Evolutionary conservation across 2,329 filamentous ascomycete species (phyloP).

Genomic region (Claviceps monticola): DNA sequence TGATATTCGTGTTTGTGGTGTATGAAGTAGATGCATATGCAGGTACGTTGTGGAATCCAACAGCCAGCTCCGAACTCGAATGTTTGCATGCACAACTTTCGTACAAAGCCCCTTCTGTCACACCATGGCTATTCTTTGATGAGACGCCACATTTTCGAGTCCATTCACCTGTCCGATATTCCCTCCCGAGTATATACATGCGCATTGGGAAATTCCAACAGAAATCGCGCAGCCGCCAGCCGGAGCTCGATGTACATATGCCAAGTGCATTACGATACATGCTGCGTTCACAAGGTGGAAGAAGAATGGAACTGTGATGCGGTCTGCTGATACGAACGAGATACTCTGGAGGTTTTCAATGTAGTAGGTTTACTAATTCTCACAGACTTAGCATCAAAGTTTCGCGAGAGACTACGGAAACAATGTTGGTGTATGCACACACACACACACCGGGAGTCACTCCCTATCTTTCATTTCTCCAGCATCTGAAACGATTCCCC

Average conservation of each 20-base stretch:
- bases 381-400: neutral
- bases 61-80: no score
- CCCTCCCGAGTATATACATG: conserved; percentile 18
- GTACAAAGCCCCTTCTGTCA: neutral
- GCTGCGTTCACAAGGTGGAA: conserved; percentile 8
- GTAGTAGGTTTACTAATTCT: conserved; percentile 20
- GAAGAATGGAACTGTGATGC: conserved; percentile 16
- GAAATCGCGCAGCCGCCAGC: conserved; percentile 36
- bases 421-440: no score
- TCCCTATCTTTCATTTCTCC: conserved; percentile 31
- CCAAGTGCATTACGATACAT: conserved; percentile 30
- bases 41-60: no score
- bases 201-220: conserved; percentile 28
- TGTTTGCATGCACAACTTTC: neutral
- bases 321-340: conserved; percentile 11
- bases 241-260: conserved; percentile 41
- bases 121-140: conserved; percentile 8
- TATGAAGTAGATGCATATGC: no score
- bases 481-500: conserved; percentile 40
- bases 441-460: no score
- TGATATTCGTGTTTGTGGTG: no score
- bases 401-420: neutral
- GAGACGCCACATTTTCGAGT: conserved; percentile 18
- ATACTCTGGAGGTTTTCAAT: conserved; percentile 22
- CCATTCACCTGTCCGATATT: conserved; percentile 24